Evolutionary conservation across 1,284 basidiomycete species (phyloP).

Genomic region (Cryptococcus sp.): DNA sequence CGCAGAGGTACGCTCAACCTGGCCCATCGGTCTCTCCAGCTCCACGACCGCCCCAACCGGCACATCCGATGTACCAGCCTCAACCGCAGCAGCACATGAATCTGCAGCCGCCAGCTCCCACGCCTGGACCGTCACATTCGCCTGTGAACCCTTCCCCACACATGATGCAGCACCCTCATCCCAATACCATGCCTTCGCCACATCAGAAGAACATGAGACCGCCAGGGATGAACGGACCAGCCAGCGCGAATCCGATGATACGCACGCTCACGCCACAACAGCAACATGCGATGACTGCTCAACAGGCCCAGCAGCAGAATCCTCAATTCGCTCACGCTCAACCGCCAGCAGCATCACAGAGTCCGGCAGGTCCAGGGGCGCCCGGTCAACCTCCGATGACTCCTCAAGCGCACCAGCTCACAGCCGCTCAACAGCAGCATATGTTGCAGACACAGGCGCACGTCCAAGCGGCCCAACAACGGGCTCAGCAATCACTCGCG

Average conservation of each 20-base stretch:
- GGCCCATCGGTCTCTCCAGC: conserved; percentile 31
- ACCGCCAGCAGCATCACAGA: conserved; percentile 9
- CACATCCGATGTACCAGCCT: conserved; percentile 30
- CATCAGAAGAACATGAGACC: conserved; percentile 43
- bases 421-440: conserved; percentile 29
- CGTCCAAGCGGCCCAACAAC: conserved; percentile 19
- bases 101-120: conserved; percentile 27
- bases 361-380: conserved; percentile 9
- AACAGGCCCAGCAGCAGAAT: conserved; percentile 21
- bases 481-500: conserved; percentile 20
- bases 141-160: conserved; percentile 37
- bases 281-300: conserved; percentile 32
- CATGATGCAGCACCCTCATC: conserved; percentile 32
- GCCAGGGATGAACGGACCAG: conserved; percentile 30
- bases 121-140: conserved; percentile 30
- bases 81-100: conserved; percentile 22
- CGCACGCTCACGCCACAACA: conserved; percentile 40
- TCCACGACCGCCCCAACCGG: conserved; percentile 27
- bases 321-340: conserved; percentile 5
- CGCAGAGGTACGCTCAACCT: conserved; percentile 23
- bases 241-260: conserved; percentile 35
- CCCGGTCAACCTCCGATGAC: conserved; percentile 4
- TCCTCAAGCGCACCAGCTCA: conserved; percentile 13
- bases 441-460: conserved; percentile 25
- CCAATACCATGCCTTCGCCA: conserved; percentile 38